Conservation (phyloP, 768 basidiomycete genomes). For the Pleurotus pulmonarius region DNA sequence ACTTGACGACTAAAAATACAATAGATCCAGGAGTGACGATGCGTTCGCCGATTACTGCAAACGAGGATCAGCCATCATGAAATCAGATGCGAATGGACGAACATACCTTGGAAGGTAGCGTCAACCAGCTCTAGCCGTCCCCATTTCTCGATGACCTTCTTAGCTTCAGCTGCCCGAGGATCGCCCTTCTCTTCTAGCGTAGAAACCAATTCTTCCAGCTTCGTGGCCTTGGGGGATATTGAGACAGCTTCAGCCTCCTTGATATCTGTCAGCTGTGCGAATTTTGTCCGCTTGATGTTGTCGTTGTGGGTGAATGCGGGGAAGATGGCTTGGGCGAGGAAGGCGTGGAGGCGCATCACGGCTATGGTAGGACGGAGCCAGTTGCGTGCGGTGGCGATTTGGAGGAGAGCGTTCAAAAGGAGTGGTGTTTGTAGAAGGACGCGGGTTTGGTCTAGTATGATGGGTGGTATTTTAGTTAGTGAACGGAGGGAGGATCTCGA, state of each 20-base stretch:
- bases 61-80: too few relatives aligned
- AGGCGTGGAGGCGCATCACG: slow-evolving; percentile 79
- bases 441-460: slow-evolving; percentile 56
- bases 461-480: neutral
- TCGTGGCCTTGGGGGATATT: slow-evolving; percentile 30
- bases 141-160: slow-evolving; percentile 67
- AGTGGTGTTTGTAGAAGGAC: slow-evolving; percentile 70
- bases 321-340: slow-evolving; percentile 78
- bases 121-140: slow-evolving; percentile 76
- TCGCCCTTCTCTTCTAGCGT: slow-evolving; percentile 52
- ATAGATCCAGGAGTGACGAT: slow-evolving; percentile 85
- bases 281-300: slow-evolving; percentile 28
- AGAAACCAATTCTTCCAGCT: slow-evolving; percentile 42
- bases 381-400: slow-evolving; percentile 78
- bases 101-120: slow-evolving; percentile 79
- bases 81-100: neutral
- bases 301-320: slow-evolving; percentile 37
- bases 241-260: slow-evolving; percentile 44
- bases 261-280: slow-evolving; percentile 81
- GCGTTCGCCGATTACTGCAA: slow-evolving; percentile 84
- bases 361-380: slow-evolving; percentile 82
- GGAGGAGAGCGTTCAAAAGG: slow-evolving; percentile 76
- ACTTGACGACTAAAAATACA: slow-evolving; percentile 81
- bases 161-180: slow-evolving; percentile 44
- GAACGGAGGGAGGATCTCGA: neutral